Evolutionary conservation across 208 protist genomes (phyloP).

Genomic region (Trichomonas vaginalis): DNA sequence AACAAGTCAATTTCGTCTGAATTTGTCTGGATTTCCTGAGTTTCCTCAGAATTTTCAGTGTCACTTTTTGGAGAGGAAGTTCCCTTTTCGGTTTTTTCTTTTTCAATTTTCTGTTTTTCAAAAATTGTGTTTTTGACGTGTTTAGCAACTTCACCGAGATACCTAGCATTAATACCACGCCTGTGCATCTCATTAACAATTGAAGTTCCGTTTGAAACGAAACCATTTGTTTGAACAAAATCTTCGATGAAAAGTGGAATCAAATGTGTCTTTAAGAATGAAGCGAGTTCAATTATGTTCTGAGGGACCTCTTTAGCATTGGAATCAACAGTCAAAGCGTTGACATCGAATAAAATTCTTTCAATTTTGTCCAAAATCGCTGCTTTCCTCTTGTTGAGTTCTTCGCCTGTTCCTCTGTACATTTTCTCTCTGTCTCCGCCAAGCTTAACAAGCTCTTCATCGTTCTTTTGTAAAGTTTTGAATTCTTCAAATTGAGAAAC

Average conservation of each 20-base stretch:
- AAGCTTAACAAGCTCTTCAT: background rate
- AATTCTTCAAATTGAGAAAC: background rate
- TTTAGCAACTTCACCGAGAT: background rate
- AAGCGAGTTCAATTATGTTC: background rate
- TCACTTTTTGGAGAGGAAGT: background rate
- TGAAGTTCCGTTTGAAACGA: background rate
- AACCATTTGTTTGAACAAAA: background rate
- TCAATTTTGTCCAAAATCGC: background rate
- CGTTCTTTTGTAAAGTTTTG: background rate
- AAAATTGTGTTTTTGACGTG: background rate
- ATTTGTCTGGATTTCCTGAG: background rate
- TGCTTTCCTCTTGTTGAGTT: background rate
- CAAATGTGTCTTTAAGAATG: background rate
- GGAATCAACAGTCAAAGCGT: background rate
- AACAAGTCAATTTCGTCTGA: background rate
- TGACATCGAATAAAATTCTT: background rate
- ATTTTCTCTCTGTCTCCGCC: background rate
- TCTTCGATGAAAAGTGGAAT: background rate
- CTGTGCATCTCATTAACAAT: background rate
- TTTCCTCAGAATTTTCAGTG: background rate
- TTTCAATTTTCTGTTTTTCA: background rate
- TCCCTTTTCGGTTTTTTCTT: background rate
- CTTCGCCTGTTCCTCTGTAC: background rate
- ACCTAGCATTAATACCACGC: background rate
- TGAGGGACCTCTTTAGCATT: background rate